These are phyloP conservation scores for Hyphodiscus hymeniophilus DNA, from an alignment of 495 filamentous ascomycete genomes.

Conservation along the genomic window DNA sequence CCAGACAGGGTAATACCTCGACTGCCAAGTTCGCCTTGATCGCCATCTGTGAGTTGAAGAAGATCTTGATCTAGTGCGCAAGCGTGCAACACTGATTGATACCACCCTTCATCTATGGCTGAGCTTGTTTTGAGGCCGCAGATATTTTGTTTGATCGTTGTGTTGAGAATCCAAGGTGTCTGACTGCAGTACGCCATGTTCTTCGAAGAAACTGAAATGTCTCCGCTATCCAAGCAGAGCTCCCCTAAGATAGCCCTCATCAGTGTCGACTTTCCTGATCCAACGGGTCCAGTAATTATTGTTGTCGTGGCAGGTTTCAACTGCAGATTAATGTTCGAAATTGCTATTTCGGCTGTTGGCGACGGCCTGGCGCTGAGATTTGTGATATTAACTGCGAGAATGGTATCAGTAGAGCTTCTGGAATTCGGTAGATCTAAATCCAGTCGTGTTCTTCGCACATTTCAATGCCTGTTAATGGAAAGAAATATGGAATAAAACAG, in stretches of 20 bases:
- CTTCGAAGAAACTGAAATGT: constrained; percentile 20
- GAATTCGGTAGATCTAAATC: too few relatives aligned
- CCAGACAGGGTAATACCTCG: not conserved
- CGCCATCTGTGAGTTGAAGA: constrained; percentile 38
- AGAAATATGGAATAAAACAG: too few relatives aligned
- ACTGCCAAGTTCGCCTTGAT: constrained; percentile 14
- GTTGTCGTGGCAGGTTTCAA: too few relatives aligned
- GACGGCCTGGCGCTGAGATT: too few relatives aligned
- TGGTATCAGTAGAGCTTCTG: too few relatives aligned
- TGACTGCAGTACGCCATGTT: constrained; percentile 35
- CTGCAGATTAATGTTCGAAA: too few relatives aligned
- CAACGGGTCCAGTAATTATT: constrained; percentile 51
- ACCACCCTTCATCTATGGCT: constrained; percentile 43
- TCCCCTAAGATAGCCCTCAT: constrained; percentile 52
- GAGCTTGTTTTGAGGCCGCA: constrained; percentile 23
- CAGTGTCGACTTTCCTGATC: constrained; percentile 53
- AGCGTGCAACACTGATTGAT: constrained; percentile 41
- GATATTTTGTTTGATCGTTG: constrained; percentile 31
- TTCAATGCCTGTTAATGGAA: too few relatives aligned
- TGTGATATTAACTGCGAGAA: too few relatives aligned
- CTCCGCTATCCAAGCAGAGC: constrained; percentile 32
- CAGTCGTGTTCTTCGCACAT: too few relatives aligned
- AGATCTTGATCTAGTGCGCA: constrained; percentile 52
- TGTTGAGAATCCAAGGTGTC: constrained; percentile 33
- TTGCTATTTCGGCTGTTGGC: too few relatives aligned